Conservation (phyloP, 352 stramenopile genomes). For the Phytophthora ramorum region DNA sequence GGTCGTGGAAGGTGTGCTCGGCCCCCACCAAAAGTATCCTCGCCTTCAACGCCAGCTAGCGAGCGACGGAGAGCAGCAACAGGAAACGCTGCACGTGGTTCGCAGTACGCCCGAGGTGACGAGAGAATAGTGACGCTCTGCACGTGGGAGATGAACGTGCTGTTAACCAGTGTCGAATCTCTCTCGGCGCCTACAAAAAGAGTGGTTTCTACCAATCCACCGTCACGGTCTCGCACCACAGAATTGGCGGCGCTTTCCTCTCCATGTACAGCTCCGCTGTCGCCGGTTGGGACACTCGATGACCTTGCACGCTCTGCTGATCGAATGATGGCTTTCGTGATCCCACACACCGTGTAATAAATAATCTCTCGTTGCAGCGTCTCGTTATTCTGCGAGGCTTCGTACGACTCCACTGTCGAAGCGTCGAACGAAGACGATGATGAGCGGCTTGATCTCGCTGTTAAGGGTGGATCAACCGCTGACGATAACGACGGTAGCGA, state of each 20-base stretch:
- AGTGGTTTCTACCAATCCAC: conserved; percentile 33
- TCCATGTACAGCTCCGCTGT: conserved; percentile 7
- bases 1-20: conserved; percentile 17
- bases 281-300: conserved; percentile 23
- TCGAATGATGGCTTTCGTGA: conserved; percentile 77
- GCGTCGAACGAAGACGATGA: conserved; percentile 39
- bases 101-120: conserved; percentile 63
- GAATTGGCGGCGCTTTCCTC: conserved; percentile 40
- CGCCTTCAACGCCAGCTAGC: conserved; percentile 13
- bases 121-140: conserved; percentile 47
- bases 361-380: conserved; percentile 85
- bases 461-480: conserved; percentile 13
- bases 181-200: conserved; percentile 64
- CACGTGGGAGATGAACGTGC: conserved; percentile 54
- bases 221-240: conserved; percentile 13
- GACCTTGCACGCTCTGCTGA: conserved; percentile 46
- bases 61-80: conserved; percentile 12
- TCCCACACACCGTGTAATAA: conserved; percentile 84
- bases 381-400: conserved; percentile 73
- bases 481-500: conserved; percentile 28
- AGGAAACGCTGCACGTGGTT: conserved; percentile 19
- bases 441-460: conserved; percentile 30
- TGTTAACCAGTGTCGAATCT: conserved; percentile 56
- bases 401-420: conserved; percentile 40
- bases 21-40: neutral